Evolutionary conservation across 768 basidiomycete species (phyloP), one percentile per base, ranked within the genome.

Genomic region (Xanthoconium purpureum): DNA sequence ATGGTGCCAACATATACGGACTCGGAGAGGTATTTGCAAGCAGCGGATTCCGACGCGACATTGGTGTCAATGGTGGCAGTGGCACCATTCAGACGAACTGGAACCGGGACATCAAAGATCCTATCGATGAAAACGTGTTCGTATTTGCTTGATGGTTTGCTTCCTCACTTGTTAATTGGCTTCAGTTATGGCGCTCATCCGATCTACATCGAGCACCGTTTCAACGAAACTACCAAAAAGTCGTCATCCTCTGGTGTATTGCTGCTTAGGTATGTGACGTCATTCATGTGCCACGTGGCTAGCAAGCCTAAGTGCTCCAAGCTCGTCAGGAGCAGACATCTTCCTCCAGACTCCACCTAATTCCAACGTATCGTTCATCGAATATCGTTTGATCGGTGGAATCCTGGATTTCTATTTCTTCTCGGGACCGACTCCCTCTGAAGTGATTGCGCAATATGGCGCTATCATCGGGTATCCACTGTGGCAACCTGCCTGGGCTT

Each of bases 371-470:
- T 87, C 86, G 1, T 71, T 88, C 14, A 75, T 91, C 30, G 77
- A 91, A 63, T 91, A 91, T 66, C 77, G 89, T 35, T 73, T 84
- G 67, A 77, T 91, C 46, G 88, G 89, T 11, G 89, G 89, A 14
- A 83, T 82, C 0, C 72, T 91, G 33, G 86, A 90, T 71, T 83
- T 91, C 59, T 90, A 89, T 74, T 89, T 88, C 74, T 78, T 90
- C 64, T 80, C 82, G 13, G 85, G 85, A 7, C 53, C 80, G 30
- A 47, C 61, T n/a, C 61, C 83, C 15, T 74, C 76, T 49, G 68
- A 69, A 12, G 88, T 88, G 12, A 78, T 87, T 35, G 79, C 85
- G 56, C 88, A 91, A 67, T 88, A 90, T 62, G 80, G 84, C 3
- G 77, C 74, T 40, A 70, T 86, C 24, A 76, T 87, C 32, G 88